phyloP scores from a whole-genome alignment of 768 basidiomycete species.

The Sutorius australiensis region DNA sequence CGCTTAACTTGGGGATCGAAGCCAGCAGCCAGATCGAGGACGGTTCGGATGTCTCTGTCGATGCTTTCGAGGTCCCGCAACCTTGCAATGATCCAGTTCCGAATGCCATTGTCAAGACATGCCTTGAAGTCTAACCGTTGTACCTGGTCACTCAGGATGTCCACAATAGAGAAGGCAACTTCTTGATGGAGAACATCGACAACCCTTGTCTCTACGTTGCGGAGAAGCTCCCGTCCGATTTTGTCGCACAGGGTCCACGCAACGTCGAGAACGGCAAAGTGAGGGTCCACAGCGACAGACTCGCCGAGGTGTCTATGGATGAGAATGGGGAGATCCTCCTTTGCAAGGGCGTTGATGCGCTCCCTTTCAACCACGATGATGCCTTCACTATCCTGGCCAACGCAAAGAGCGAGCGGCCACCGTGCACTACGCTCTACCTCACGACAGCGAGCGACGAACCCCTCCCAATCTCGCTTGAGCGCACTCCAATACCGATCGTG shows the following conservation, averaged over 20 bases:
- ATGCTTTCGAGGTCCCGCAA: slow-evolving; percentile 56
- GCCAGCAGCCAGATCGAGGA: slow-evolving; percentile 68
- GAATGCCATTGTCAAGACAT: slow-evolving; percentile 54
- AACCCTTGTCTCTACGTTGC: slow-evolving; percentile 54
- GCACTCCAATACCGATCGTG: slow-evolving; percentile 80
- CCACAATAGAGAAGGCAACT: slow-evolving; percentile 70
- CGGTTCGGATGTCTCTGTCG: slow-evolving; percentile 50
- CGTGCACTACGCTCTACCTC: slow-evolving; percentile 86
- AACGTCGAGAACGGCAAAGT: slow-evolving; percentile 56
- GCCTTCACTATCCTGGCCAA: slow-evolving; percentile 37
- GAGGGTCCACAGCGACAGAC: slow-evolving; percentile 43
- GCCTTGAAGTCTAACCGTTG: slow-evolving; percentile 50
- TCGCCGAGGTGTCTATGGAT: slow-evolving; percentile 48
- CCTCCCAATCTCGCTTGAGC: slow-evolving; percentile 92
- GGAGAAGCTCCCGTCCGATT: slow-evolving; percentile 55
- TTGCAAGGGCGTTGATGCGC: slow-evolving; percentile 59
- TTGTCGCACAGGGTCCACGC: slow-evolving; percentile 61
- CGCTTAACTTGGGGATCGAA: slow-evolving; percentile 67
- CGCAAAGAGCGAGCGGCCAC: slow-evolving; percentile 70
- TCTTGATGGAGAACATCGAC: slow-evolving; percentile 71
- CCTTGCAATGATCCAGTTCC: slow-evolving; percentile 58
- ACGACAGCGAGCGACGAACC: slow-evolving; percentile 85
- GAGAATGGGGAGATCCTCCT: slow-evolving; percentile 64
- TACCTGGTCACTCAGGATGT: slow-evolving; percentile 68
- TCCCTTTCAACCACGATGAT: slow-evolving; percentile 75